Evolutionary conservation across 805 yeast species (phyloP).

Genomic region (Ogataea trehaloabstinens): DNA sequence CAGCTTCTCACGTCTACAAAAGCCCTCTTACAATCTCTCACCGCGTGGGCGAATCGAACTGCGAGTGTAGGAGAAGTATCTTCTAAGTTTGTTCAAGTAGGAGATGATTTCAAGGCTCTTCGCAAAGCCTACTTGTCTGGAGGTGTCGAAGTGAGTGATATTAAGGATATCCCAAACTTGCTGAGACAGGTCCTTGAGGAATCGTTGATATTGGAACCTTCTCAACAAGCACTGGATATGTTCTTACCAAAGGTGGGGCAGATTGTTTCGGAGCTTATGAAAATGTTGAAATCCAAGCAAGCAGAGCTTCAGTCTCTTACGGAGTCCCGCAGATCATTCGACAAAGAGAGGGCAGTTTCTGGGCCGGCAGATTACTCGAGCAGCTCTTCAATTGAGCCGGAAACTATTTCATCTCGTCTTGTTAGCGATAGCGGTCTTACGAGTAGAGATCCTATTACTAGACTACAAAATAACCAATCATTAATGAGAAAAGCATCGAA

Average conservation of each 20-base stretch:
- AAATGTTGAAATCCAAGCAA: slow-evolving; percentile 80
- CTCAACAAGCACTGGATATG: slow-evolving; percentile 75
- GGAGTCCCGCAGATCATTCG: slow-evolving; percentile 15
- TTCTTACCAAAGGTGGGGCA: slow-evolving; percentile 83
- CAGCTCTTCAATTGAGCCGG: slow-evolving; percentile 2
- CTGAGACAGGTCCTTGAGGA: slow-evolving; percentile 78
- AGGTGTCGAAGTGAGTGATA: slow-evolving; percentile 77
- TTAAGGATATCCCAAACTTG: slow-evolving; percentile 88
- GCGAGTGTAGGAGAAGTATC: slow-evolving; percentile 84
- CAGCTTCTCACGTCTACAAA: slow-evolving; percentile 80
- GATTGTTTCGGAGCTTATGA: slow-evolving; percentile 77
- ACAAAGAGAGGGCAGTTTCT: slow-evolving; percentile 24
- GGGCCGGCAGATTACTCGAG: slow-evolving; percentile 22
- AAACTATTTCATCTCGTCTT: slow-evolving; percentile 3
- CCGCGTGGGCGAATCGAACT: slow-evolving; percentile 84
- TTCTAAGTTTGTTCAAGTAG: slow-evolving; percentile 85
- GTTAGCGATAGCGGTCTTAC: slow-evolving; percentile 2
- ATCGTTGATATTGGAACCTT: slow-evolving; percentile 81
- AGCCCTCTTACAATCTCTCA: slow-evolving; percentile 77
- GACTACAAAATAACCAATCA: slow-evolving; percentile 78
- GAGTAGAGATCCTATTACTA: slow-evolving; percentile 60
- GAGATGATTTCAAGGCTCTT: slow-evolving; percentile 88
- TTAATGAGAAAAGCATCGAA: slow-evolving; percentile 91
- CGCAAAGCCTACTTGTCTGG: slow-evolving; percentile 74
- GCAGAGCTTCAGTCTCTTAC: slow-evolving; percentile 31